A percentile compares a stretch with the other conserved stretches of the same genome.
These are phyloP conservation scores for Rhodotorula sp. DNA, from an alignment of 1,284 basidiomycete species.

Conservation along the genomic window DNA sequence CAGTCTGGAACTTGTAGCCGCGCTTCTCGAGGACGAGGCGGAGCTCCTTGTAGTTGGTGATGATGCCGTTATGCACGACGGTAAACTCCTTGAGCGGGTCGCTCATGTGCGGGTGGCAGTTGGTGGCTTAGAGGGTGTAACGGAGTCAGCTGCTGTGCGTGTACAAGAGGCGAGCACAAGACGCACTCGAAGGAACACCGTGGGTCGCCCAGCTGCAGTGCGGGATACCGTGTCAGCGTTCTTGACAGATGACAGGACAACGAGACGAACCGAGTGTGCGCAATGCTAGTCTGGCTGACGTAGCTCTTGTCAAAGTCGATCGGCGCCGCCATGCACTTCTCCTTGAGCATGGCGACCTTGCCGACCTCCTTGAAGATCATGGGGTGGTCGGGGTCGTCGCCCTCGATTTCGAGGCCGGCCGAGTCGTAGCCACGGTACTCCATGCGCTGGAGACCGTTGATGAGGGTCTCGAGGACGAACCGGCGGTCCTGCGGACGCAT, in stretches of 20 bases:
- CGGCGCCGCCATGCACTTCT: constrained; percentile 77
- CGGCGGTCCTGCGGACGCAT: constrained; percentile 71
- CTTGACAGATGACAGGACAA: not conserved
- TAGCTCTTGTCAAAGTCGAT: constrained; percentile 81
- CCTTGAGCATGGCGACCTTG: constrained; percentile 91
- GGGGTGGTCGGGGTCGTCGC: constrained; percentile 72
- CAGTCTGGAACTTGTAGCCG: constrained; percentile 90
- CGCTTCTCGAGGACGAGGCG: constrained; percentile 92
- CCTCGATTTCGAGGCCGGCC: constrained; percentile 93
- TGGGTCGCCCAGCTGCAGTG: constrained; percentile 95
- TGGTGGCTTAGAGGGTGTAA: constrained; percentile 66
- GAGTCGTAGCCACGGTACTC: constrained; percentile 98
- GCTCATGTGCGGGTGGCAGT: constrained; percentile 95
- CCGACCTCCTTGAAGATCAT: constrained; percentile 98
- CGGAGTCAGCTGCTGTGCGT: not conserved
- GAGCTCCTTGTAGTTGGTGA: constrained; percentile 87
- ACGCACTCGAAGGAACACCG: constrained; percentile 60
- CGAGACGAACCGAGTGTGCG: constrained; percentile 71
- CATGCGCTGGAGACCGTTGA: constrained; percentile 87
- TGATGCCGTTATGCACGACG: constrained; percentile 98
- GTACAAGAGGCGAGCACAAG: too few relatives aligned
- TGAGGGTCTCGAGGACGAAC: constrained; percentile 87
- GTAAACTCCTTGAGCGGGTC: constrained; percentile 82
- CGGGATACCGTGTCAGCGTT: not conserved
- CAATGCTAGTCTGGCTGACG: constrained; percentile 90